These are phyloP conservation scores for Fusarium tuaranense DNA, from an alignment of 2,329 filamentous ascomycete species.

Conservation along the genomic window DNA sequence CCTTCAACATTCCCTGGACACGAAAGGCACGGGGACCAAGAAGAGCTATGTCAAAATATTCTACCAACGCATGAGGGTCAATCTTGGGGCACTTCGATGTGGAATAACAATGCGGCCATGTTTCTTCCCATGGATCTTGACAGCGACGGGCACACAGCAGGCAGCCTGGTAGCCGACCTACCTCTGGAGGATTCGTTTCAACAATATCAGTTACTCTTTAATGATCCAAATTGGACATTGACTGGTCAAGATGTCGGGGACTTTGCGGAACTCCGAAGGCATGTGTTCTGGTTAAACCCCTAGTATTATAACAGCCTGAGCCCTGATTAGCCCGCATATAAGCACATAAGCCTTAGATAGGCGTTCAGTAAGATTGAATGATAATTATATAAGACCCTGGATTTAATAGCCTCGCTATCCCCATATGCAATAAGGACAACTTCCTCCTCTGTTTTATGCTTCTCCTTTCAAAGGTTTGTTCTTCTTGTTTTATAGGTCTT, in stretches of 20 bases:
- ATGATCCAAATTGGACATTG: neutral
- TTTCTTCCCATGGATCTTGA: neutral
- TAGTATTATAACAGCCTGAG: neutral
- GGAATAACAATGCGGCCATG: neutral
- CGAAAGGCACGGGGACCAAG: neutral
- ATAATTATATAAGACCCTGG: too few species aligned
- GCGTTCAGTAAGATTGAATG: too few species aligned
- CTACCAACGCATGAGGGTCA: neutral
- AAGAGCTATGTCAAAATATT: neutral
- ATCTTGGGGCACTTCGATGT: neutral
- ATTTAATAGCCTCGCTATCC: too few species aligned
- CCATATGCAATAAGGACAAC: too few species aligned
- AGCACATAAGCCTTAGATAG: too few species aligned
- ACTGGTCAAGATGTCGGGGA: neutral
- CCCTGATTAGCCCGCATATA: too few species aligned
- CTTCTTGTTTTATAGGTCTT: too few species aligned
- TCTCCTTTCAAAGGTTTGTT: too few species aligned
- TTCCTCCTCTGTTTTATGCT: too few species aligned
- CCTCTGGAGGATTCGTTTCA: neutral
- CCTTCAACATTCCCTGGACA: neutral
- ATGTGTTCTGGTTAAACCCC: neutral
- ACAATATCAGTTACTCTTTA: neutral
- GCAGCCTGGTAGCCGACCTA: neutral
- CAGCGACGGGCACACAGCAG: neutral
- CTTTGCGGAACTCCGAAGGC: constrained; percentile 2